Conservation (phyloP, 768 basidiomycete genomes). For the Podaxis sp. region DNA sequence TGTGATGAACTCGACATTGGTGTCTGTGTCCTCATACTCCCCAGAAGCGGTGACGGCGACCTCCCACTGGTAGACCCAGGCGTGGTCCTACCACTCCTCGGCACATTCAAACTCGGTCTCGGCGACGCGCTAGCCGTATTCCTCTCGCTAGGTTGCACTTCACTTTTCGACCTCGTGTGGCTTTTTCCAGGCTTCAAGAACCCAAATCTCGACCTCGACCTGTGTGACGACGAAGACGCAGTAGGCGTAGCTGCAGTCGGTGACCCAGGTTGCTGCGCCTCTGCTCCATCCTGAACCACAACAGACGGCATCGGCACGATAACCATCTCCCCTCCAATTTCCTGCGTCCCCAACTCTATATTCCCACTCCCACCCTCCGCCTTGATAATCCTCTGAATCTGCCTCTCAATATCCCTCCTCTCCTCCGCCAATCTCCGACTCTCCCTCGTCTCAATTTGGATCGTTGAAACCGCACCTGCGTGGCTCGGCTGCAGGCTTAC, state of each 20-base stretch:
- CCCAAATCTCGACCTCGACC: conserved; percentile 34
- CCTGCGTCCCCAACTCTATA: conserved; percentile 17
- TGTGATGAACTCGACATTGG: conserved; percentile 8
- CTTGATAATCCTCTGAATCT: conserved; percentile 18
- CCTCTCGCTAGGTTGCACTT: conserved; percentile 20
- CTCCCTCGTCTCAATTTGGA: conserved; percentile 17
- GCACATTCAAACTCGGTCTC: conserved; percentile 30
- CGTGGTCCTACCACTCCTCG: conserved; percentile 23
- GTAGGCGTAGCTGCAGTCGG: background rate
- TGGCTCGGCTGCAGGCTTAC: conserved; percentile 20
- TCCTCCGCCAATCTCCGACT: conserved; percentile 14
- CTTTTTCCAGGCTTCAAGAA: conserved; percentile 38
- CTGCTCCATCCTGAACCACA: background rate
- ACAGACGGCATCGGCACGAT: background rate
- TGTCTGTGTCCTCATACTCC: conserved; percentile 2
- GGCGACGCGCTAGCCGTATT: conserved; percentile 18
- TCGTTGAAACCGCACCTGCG: conserved; percentile 17
- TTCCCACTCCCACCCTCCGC: conserved; percentile 18
- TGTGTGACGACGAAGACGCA: background rate
- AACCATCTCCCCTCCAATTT: conserved; percentile 1
- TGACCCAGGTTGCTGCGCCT: background rate
- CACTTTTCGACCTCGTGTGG: conserved; percentile 38
- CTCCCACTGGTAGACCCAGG: conserved; percentile 13
- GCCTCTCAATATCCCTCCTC: conserved; percentile 18
- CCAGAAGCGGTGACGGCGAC: conserved; percentile 9